Evolutionary conservation across 371 early-diverging fungal genomes (phyloP), one percentile per base, ranked within the genome.

Genomic region (Haplosporangium sp.): DNA sequence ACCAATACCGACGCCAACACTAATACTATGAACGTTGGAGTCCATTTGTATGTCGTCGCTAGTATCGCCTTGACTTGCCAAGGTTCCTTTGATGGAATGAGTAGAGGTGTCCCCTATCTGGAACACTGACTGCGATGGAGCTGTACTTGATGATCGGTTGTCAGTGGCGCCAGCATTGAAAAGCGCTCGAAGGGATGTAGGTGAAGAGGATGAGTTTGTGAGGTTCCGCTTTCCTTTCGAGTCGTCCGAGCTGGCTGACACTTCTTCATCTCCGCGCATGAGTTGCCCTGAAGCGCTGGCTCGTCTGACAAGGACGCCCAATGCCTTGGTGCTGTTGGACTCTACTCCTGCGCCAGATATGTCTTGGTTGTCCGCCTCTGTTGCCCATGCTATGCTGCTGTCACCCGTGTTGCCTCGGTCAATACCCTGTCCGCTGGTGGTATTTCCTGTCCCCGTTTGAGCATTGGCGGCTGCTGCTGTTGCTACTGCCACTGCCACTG

Each of bases 241-340:
- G 7, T 40, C 51, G 16, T 60, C 61, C 13, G 47, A 14, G 36
- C 20, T 61, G 7, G 43, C 29, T 23, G 61, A 42, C 18, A 36
- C 47, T 18, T 58, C 47, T 38, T 75, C 75, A 18, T 69, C 62
- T 13, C 40, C 62, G 6, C 70, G 60, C 62, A 69, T 65, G 37
- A 65, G 69, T 18, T 75, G 69, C 16, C 75, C 75, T 37, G 75
- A 75, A 3, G 70, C 65, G 38, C 75, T 75, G 21, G 75, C 75
- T 43, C 75, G 47, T 37, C 75, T 55, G 40, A 61, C 62, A 18
- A 75, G 62, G 3, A 59, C 45, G 10, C 54, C 56, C 2, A 65
- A 55, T 14, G 42, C 42, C 52, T 58, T 69, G n/a, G 42, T 12
- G 29, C 45, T 51, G 8, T 41, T 42, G 11, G 40, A 6, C 38